Conservation (phyloP, 75 land plant species). For the Ceratopteris richardii region DNA sequence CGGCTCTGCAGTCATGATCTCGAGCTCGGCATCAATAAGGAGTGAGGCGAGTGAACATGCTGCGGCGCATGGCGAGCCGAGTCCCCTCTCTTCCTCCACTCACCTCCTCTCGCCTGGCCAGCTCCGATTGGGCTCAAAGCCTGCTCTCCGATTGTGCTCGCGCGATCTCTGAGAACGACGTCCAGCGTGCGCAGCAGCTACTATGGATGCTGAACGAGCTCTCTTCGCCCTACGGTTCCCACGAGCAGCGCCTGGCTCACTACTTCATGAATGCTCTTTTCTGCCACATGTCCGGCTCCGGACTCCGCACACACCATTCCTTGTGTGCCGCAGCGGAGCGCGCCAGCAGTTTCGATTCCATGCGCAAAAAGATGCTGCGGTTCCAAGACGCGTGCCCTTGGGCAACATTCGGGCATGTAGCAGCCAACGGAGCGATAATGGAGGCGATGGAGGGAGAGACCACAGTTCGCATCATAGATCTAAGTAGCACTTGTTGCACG, state of each 20-base stretch:
- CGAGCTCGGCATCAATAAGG: too few species aligned
- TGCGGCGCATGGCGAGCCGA: too few species aligned
- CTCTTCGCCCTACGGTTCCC: constrained; percentile 81
- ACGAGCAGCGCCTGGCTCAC: constrained; percentile 69
- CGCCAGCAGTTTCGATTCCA: constrained; percentile 61
- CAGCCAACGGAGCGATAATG: constrained; percentile 82
- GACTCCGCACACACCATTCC: constrained; percentile 44
- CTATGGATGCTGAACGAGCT: constrained; percentile 97
- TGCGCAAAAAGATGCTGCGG: constrained; percentile 57
- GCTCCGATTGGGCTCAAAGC: too few species aligned
- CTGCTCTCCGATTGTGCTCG: too few species aligned
- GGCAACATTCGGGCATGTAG: constrained; percentile 92
- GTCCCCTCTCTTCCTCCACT: too few species aligned
- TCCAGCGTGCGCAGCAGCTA: constrained; percentile 59
- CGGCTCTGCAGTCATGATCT: too few species aligned
- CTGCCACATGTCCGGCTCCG: constrained; percentile 66
- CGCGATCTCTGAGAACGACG: constrained; percentile 14
- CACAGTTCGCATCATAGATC: constrained; percentile 71
- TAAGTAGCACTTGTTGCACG: constrained; percentile 82
- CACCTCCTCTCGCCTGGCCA: too few species aligned
- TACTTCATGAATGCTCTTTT: constrained; percentile 84
- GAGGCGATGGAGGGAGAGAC: constrained; percentile 74
- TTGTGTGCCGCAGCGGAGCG: constrained; percentile 58
- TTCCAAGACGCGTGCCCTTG: constrained; percentile 95
- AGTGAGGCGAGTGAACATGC: too few species aligned